Evolutionary conservation across 352 stramenopile genomes (phyloP).

Genomic region (Plasmopara muralis): DNA sequence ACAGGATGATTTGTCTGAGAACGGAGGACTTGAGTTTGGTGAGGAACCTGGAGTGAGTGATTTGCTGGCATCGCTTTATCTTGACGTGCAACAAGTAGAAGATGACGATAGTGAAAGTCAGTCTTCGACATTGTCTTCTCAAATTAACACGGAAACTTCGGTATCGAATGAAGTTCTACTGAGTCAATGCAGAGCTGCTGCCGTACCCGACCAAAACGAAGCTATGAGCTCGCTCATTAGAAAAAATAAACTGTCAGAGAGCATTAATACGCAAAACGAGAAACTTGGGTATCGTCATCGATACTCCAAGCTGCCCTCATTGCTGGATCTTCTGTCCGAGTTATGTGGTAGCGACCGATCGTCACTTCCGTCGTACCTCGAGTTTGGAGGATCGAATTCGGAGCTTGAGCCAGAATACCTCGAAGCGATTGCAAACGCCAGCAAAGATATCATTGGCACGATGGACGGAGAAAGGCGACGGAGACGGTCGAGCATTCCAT

Average conservation of each 20-base stretch:
- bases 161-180: conserved; percentile 7
- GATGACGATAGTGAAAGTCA: conserved; percentile 31
- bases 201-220: conserved; percentile 18
- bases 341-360: conserved; percentile 35
- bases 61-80: conserved; percentile 21
- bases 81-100: conserved; percentile 24
- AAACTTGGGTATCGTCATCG: conserved; percentile 12
- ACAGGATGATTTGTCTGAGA: conserved; percentile 9
- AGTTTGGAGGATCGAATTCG: conserved; percentile 21
- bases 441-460: conserved; percentile 11
- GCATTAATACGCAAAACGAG: conserved; percentile 20
- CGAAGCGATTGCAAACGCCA: conserved; percentile 19
- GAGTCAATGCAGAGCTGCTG: conserved; percentile 6
- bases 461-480: conserved; percentile 22
- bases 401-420: conserved; percentile 36
- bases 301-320: conserved; percentile 35
- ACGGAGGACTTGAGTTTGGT: conserved; percentile 17
- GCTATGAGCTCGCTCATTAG: not conserved
- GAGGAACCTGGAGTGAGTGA: conserved; percentile 20
- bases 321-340: conserved; percentile 59
- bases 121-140: conserved; percentile 26
- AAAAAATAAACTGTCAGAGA: conserved; percentile 14
- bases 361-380: conserved; percentile 23
- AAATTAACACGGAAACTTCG: conserved; percentile 26
- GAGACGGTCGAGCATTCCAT: conserved; percentile 24